phyloP scores from a whole-genome alignment of 1,139 yeast genomes.

The Candida sp. region DNA sequence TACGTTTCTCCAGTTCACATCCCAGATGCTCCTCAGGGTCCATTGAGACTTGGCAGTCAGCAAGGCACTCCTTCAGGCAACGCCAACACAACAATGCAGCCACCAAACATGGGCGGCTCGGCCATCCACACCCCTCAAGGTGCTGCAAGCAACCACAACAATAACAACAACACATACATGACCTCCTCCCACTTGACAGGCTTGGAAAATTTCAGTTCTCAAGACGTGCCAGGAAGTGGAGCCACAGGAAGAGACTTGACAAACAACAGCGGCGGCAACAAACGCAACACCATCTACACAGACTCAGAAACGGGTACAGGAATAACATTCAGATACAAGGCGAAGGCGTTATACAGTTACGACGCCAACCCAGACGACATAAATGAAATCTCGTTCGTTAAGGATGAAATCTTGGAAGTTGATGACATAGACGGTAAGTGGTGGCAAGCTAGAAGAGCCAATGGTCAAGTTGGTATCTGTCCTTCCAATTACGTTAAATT shows the following conservation, averaged over 20 bases:
- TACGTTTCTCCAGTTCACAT: slow-evolving; percentile 25
- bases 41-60: slow-evolving; percentile 3
- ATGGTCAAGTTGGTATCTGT: slow-evolving; percentile 96
- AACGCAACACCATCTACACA: slow-evolving; percentile 33
- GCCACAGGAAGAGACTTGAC: slow-evolving; percentile 35
- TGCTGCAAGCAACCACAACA: not conserved
- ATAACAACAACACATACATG: slow-evolving; percentile 43
- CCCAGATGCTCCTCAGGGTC: slow-evolving; percentile 15
- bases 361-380: slow-evolving; percentile 95
- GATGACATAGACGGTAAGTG: slow-evolving; percentile 96
- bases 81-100: not conserved
- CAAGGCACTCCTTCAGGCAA: slow-evolving; percentile 23
- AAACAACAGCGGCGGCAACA: slow-evolving; percentile 20
- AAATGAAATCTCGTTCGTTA: slow-evolving; percentile 88
- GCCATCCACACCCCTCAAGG: slow-evolving; percentile 17
- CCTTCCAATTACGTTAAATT: slow-evolving; percentile 93
- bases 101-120: not conserved
- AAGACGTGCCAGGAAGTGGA: slow-evolving; percentile 27
- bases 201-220: slow-evolving; percentile 55
- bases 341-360: slow-evolving; percentile 85
- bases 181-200: slow-evolving; percentile 60
- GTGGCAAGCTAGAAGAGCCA: slow-evolving; percentile 96
- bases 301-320: slow-evolving; percentile 28
- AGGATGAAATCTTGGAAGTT: slow-evolving; percentile 90
- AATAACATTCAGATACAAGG: slow-evolving; percentile 78